phyloP scores from a whole-genome alignment of 805 yeast genomes.

The Yarrowia divulgata region DNA sequence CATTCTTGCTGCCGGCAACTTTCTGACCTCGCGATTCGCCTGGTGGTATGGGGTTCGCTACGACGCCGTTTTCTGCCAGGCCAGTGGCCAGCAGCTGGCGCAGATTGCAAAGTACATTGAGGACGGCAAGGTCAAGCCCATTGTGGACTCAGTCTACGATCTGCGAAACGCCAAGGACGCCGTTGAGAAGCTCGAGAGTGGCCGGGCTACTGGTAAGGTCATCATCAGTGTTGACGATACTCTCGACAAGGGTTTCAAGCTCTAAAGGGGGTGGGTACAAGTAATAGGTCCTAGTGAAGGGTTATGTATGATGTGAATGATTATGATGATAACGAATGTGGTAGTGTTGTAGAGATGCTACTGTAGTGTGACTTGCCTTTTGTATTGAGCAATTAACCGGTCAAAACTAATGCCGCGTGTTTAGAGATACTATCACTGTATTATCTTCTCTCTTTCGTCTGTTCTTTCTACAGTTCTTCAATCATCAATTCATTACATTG shows the following conservation, averaged over 20 bases:
- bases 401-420: no score
- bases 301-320: no score
- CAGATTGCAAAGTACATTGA: constrained; percentile 39
- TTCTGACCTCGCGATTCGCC: constrained; percentile 11
- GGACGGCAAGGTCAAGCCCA: constrained; percentile 42
- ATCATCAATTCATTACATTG: neutral
- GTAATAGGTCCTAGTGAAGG: no score
- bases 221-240: constrained; percentile 39
- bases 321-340: no score
- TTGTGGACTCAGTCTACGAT: constrained; percentile 41
- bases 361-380: no score
- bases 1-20: constrained; percentile 18
- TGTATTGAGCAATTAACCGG: no score
- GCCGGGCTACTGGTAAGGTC: constrained; percentile 43
- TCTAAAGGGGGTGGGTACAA: no score
- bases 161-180: constrained; percentile 40
- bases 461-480: neutral
- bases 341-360: no score
- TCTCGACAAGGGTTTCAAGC: constrained; percentile 8
- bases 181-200: constrained; percentile 39
- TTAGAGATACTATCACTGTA: no score
- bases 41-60: constrained; percentile 38
- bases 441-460: no score
- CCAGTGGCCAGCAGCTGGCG: constrained; percentile 27
- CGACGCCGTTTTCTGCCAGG: constrained; percentile 30